phyloP scores from a whole-genome alignment of 768 basidiomycete species.

The Cubamyces sp. region DNA sequence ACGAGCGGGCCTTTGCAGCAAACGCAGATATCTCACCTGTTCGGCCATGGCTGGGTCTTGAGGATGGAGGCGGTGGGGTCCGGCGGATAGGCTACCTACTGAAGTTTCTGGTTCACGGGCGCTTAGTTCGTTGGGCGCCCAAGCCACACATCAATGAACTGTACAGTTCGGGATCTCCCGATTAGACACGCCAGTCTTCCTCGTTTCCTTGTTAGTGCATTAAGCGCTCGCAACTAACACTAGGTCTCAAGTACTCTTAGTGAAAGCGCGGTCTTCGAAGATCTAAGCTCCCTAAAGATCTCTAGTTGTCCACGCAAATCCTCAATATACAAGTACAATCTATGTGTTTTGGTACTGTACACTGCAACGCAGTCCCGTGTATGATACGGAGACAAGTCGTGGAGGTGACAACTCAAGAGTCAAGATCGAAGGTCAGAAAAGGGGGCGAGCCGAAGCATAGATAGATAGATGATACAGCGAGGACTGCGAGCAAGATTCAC shows the following conservation, averaged over 20 bases:
- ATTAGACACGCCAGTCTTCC: constrained; percentile 18
- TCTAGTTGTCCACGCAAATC: no score
- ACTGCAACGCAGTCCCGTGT: no score
- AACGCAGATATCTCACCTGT: constrained; percentile 35
- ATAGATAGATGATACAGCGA: not conserved
- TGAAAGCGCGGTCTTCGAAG: no score
- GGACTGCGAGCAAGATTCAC: not conserved
- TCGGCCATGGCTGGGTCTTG: constrained; percentile 45
- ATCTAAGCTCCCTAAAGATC: no score
- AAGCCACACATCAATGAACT: constrained; percentile 46
- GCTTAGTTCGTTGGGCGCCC: constrained; percentile 25
- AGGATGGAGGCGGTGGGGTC: constrained; percentile 32
- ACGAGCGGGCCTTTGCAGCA: not conserved
- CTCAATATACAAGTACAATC: not conserved
- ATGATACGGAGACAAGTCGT: no score
- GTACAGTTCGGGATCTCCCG: constrained; percentile 47
- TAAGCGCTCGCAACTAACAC: not conserved
- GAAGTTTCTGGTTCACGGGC: constrained; percentile 25
- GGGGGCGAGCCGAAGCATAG: not conserved
- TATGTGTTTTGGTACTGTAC: not conserved
- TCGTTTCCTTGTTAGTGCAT: not conserved
- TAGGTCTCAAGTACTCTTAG: no score
- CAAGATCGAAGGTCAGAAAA: not conserved
- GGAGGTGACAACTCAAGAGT: no score
- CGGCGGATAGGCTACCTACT: constrained; percentile 23